Base-by-base conservation (phyloP, 208 protist genomes). In the Wallacemonas sp. region DNA sequence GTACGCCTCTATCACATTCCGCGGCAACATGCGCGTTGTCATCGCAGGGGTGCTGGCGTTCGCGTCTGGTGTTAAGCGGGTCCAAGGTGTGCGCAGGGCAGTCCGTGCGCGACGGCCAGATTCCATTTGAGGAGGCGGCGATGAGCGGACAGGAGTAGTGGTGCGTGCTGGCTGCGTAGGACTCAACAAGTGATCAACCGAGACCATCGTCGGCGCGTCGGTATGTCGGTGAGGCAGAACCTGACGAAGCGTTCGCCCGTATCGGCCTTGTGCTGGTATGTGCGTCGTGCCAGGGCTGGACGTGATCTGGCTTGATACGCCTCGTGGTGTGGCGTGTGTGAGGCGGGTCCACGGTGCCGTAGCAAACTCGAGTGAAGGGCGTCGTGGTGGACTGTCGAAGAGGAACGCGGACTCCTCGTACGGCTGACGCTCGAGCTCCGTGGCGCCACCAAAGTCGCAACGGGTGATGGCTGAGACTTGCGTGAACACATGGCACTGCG, bases 301-400 rank as follows among this genome's bases (percentile, higher is more conserved):
- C n/a, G n/a, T n/a, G n/a, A n/a, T n/a, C n/a, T n/a, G n/a, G n/a
- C n/a, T n/a, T n/a, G 36, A 6, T 41, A 41, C 36, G 6, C 9
- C 36, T 41, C 9, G 6, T 41, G 9, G 9, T 6, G 36, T 41
- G 36, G 36, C 36, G 36, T 14, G 36, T 14, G 14, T 14, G 14
- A 41, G 36, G 6, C 51, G 51, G n/a, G 21, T 33, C 51, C 51
- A 58, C 51, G 51, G 51, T 6, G 51, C 51, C 30, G 51, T 58
- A 5, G 51, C 51, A n/a, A n/a, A n/a, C n/a, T n/a, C n/a, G 5
- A 39, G 27, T 4, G 51, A 58, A 0, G 51, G 5, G 28, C 12
- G 9, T 21, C 30, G 41, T 9, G 8, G n/a, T 2, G 28, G 22
- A 14, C 9, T 2, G 30, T 19, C 30, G 30, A 58, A 58, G 41